These are phyloP conservation scores for Debaryomyces udenii DNA, from an alignment of 1,139 yeast genomes.

Conservation along the genomic window DNA sequence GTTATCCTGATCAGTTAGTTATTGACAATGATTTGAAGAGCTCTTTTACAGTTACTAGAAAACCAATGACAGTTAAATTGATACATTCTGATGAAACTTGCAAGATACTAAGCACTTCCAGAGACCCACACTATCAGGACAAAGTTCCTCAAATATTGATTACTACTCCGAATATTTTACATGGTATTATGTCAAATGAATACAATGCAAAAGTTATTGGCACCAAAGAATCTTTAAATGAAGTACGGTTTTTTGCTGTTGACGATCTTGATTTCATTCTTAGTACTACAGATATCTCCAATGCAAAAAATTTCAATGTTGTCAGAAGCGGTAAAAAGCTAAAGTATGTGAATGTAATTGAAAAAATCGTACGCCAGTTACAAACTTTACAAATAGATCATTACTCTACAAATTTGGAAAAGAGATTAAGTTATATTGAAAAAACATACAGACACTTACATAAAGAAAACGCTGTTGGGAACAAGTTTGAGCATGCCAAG, in stretches of 20 bases:
- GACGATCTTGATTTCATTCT: conserved; percentile 27
- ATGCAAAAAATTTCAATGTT: conserved; percentile 10
- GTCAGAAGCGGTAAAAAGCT: conserved; percentile 10
- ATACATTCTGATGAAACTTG: conserved; percentile 7
- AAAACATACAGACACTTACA: conserved; percentile 10
- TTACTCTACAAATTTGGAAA: conserved; percentile 12
- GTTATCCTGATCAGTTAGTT: conserved; percentile 28
- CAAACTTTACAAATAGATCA: conserved; percentile 18
- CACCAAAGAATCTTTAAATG: conserved; percentile 12
- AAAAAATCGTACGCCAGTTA: conserved; percentile 16
- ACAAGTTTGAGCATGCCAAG: conserved; percentile 15
- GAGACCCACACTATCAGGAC: conserved; percentile 7
- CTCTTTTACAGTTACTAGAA: conserved; percentile 20
- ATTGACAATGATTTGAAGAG: conserved; percentile 10
- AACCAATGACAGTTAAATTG: conserved; percentile 27
- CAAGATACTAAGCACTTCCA: conserved; percentile 1
- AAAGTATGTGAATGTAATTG: conserved; percentile 18
- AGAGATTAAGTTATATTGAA: conserved; percentile 12
- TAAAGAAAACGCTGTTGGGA: conserved; percentile 3
- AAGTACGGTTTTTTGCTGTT: conserved; percentile 23
- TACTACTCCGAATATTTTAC: conserved; percentile 22
- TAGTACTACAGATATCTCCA: conserved; percentile 18
- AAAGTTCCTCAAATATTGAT: conserved; percentile 28
- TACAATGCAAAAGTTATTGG: conserved; percentile 3
- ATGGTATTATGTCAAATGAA: conserved; percentile 10